phyloP scores from a whole-genome alignment of 2,329 filamentous ascomycete species.

The Chaetomium olivaceum region DNA sequence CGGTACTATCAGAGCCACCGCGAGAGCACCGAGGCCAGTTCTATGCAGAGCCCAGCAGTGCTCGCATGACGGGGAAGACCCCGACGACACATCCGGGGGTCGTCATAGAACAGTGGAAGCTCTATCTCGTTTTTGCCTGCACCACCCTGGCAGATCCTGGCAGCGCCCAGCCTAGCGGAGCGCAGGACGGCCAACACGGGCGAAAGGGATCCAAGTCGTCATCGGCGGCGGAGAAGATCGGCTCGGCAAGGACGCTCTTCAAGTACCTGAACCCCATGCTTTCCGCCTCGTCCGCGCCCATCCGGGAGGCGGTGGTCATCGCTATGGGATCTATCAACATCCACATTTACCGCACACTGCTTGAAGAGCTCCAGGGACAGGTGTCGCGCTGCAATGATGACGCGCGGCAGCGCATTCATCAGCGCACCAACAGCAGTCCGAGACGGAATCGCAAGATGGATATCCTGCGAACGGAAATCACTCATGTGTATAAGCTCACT shows the following conservation, averaged over 20 bases:
- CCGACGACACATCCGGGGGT: conserved; percentile 78
- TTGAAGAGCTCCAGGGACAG: conserved; percentile 86
- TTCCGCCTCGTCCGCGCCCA: conserved; percentile 73
- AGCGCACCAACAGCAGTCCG: conserved; percentile 79
- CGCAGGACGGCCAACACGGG: conserved; percentile 68
- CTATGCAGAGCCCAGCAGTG: conserved; percentile 61
- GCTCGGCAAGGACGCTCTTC: conserved; percentile 86
- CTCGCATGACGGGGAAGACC: conserved; percentile 52
- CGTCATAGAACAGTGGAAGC: conserved; percentile 94
- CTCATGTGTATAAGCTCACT: conserved; percentile 92
- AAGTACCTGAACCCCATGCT: conserved; percentile 87
- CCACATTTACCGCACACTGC: conserved; percentile 84
- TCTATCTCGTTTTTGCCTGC: conserved; percentile 96
- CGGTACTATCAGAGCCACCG: conserved; percentile 72
- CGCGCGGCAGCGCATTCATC: conserved; percentile 81
- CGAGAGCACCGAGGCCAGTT: conserved; percentile 66
- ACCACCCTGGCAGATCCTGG: conserved; percentile 88
- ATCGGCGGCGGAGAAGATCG: conserved; percentile 71
- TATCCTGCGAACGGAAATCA: conserved; percentile 86
- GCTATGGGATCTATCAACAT: conserved; percentile 94
- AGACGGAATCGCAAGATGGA: conserved; percentile 82
- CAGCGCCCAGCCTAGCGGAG: conserved; percentile 57
- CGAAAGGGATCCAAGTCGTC: conserved; percentile 76
- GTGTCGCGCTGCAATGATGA: conserved; percentile 86
- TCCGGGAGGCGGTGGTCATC: conserved; percentile 86